Evolutionary conservation across 176 grass and related monocot species (phyloP), one percentile per base, ranked within the genome.

Genomic region (Canna indica): DNA sequence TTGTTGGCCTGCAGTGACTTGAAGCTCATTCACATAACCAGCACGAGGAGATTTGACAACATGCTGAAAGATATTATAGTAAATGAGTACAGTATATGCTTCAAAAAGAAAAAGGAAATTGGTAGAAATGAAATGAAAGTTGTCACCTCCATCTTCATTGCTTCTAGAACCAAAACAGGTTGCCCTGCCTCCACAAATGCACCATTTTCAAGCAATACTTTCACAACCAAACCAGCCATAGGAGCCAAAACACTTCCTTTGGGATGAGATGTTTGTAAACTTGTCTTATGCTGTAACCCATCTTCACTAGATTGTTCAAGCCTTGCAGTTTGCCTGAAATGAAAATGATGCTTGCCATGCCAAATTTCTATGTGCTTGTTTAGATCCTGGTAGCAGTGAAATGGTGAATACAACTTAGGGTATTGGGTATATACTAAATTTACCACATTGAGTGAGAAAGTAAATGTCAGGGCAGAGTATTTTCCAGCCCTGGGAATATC

Each of bases 61-160:
- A 77, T 90, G 93, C 93, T 97, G 84, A 78, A 20, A 76, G 25
- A 79, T 61, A 52, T 38, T 65, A 33, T 20, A 42, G 36, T 3
- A 22, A 79, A 48, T 16, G 33, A 60, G 26, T 39, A 26, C 54
- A 1, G 38, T 75, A 59, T 68, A 16, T 59, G 13, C 8, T 24
- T 44, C 36, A 81, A 75, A 31, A 45, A 36, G 44, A 36, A n/a
- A 63, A 72, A 11, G 42, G 26, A 44, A 10, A 75, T 5, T 36
- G 68, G 4, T 29, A 25, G 79, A 63, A 27, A 24, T 18, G 61
- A 50, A 35, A 67, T 34, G 36, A 48, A 33, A 17, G 34, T 77
- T 52, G 65, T 6, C 36, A 97, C 93, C 93, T 97, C 93, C 93
- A 97, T 92, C 73, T 97, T 97, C 93, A 97, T 97, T 75, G 93